Base-by-base conservation (phyloP, 2,329 filamentous ascomycete genomes). In the Elsinoe ampelina region DNA sequence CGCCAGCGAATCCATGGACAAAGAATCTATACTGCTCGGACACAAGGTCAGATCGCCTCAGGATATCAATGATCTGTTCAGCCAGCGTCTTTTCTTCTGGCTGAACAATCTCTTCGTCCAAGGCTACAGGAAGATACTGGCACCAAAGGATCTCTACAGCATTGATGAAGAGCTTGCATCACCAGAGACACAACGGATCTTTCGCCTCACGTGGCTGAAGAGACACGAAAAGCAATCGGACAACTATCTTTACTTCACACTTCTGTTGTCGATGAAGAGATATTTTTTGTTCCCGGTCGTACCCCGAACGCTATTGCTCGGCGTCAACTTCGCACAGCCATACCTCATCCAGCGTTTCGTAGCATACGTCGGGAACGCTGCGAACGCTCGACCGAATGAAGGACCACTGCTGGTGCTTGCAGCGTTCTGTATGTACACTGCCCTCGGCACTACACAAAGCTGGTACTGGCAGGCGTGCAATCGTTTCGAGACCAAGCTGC, bases 11-110 rank as follows among this genome's bases (percentile, higher is more conserved):
- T 65, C 64, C 12, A 56, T 64, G 13, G 62, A 63, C 43, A 67
- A 67, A 51, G 60, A 59, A 13, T 57, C 57, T 3, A 60, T 66
- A 20, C 51, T 67, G 1, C 58, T 52, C 19, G 60, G 62, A 32
- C 59, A 58, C 10, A 62, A 43, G 34, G 13, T 20, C 36, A 58
- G 62, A 1, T 62, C 63, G 10, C 71, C 70, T 1, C 71, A 74
- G 58, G 69, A 71, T 54, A 68, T 65, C 3, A 66, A 65, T 22
- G 69, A 69, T 2, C 60, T 73, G 5, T 70, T 70, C 55, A 66
- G 65, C 5, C 63, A 71, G n/a, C 62, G 67, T 8, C 57, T 70
- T 1, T 72, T 71, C 58, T 65, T 64, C 45, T 72, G 69, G 66
- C 59, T 74, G 35, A 70, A 71, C 58, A 55, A 59, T 13, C 62